Evolutionary conservation across 345 rosid species (phyloP), one percentile per base, ranked within the genome.

Genomic region (Hibiscus syriacus): DNA sequence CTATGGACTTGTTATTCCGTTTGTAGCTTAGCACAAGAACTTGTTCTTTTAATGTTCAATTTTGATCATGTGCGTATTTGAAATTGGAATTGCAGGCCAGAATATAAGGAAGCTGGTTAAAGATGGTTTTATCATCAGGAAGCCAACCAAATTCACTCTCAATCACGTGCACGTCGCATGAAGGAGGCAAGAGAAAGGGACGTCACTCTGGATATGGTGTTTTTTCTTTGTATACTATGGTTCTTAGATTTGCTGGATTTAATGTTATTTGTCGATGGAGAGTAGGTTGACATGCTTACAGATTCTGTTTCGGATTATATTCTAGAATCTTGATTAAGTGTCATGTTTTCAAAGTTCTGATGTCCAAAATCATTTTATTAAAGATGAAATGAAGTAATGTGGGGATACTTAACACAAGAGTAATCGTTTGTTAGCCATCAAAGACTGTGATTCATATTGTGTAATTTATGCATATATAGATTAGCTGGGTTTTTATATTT

Each of bases 161-260:
- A 94, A 0, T 81, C 98, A 0, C 90, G 97, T 48, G 98, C 98
- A 0, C 84, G 98, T 0, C 84, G 85, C 0, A 77, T 88, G 91
- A 90, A 85, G 73, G 88, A 82, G 60, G 98, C 20, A 93, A 90
- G 77, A 87, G 87, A 57, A 93, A 93, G 82, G 98, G 98, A 0
- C 94, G 98, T 17, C 98, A 93, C 78, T 82, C 98, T 72, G 98
- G 98, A 63, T 87, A 90, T 69, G 98, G 98, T 92, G 84, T 46
- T 66, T 29, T 27, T 4, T 26, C 29, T 13, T 6, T 8, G n/a
- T 29, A 11, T 9, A 17, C 10, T 38, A 5, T 9, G 23, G 32
- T 30, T 17, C 2, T 64, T 61, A 25, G 52, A 22, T 45, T 32
- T 63, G 4, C 10, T 3, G 53, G 64, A 6, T 9, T 16, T 4